phyloP scores from a whole-genome alignment of 306 rosid genomes.

The Vicia faba region DNA sequence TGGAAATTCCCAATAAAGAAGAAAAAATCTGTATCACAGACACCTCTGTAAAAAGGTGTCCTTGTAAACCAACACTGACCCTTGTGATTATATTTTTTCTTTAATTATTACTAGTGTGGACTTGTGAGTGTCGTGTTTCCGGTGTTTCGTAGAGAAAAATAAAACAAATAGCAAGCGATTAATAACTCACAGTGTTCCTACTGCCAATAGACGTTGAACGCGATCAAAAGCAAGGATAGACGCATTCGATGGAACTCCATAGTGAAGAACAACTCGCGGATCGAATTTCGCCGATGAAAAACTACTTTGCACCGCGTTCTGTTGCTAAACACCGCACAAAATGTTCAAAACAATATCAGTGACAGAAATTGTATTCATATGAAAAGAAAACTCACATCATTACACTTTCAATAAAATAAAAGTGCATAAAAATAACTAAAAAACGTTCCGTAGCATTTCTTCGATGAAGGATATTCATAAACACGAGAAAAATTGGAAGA shows the following conservation, averaged over 20 bases:
- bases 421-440: not conserved
- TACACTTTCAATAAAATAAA: slow-evolving; percentile 2
- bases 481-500: not conserved
- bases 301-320: slow-evolving; percentile 43
- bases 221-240: slow-evolving; percentile 82
- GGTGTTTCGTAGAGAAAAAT: no score
- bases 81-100: no score
- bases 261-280: slow-evolving; percentile 66
- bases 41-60: no score
- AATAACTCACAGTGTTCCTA: slow-evolving; percentile 75
- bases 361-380: slow-evolving; percentile 4
- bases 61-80: no score
- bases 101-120: no score
- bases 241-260: slow-evolving; percentile 79
- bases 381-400: slow-evolving; percentile 9
- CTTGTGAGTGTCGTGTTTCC: no score
- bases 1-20: slow-evolving; percentile 23
- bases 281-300: slow-evolving; percentile 47
- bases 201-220: slow-evolving; percentile 69
- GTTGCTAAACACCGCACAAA: slow-evolving; percentile 28
- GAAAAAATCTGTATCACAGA: not conserved
- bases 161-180: slow-evolving; percentile 1
- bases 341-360: slow-evolving; percentile 24
- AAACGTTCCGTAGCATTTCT: slow-evolving; percentile 1
- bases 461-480: not conserved